Percentiles rank a stretch among this genome's conserved stretches.
Conservation (phyloP, 2,329 filamentous ascomycete species). For the Fusarium sp. region DNA sequence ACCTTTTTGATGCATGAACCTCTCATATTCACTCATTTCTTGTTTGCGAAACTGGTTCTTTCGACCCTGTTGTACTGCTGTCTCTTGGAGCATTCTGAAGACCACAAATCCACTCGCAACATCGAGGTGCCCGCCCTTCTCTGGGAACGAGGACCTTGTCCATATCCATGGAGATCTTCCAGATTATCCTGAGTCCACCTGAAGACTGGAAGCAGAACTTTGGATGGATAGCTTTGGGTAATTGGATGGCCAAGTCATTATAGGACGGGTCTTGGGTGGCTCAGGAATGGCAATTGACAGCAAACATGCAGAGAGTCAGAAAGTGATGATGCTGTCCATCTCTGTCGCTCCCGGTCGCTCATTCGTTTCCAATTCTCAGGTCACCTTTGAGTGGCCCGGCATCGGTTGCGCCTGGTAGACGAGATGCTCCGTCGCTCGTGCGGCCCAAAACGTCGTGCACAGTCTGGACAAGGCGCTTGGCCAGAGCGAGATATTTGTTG, state of each 20-base stretch:
- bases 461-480: slow-evolving; percentile 57
- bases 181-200: slow-evolving; percentile 56
- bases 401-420: slow-evolving; percentile 63
- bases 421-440: slow-evolving; percentile 58
- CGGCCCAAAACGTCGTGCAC: slow-evolving; percentile 65
- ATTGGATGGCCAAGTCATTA: slow-evolving; percentile 61
- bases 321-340: slow-evolving; percentile 73
- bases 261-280: slow-evolving; percentile 58
- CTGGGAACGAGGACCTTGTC: slow-evolving; percentile 57
- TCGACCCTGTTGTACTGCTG: slow-evolving; percentile 45
- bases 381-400: slow-evolving; percentile 63
- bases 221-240: slow-evolving; percentile 64
- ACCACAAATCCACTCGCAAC: slow-evolving; percentile 65
- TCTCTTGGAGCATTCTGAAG: slow-evolving; percentile 59
- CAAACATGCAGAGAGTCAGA: slow-evolving; percentile 71
- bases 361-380: slow-evolving; percentile 66
- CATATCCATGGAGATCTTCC: slow-evolving; percentile 66
- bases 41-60: slow-evolving; percentile 50
- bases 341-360: slow-evolving; percentile 59
- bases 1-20: slow-evolving; percentile 58
- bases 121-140: slow-evolving; percentile 67
- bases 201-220: slow-evolving; percentile 55
- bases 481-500: slow-evolving; percentile 59
- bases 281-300: slow-evolving; percentile 63
- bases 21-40: slow-evolving; percentile 64